phyloP scores from a whole-genome alignment of 139 green algal species.

The Mesotaenium endlicherianum region DNA sequence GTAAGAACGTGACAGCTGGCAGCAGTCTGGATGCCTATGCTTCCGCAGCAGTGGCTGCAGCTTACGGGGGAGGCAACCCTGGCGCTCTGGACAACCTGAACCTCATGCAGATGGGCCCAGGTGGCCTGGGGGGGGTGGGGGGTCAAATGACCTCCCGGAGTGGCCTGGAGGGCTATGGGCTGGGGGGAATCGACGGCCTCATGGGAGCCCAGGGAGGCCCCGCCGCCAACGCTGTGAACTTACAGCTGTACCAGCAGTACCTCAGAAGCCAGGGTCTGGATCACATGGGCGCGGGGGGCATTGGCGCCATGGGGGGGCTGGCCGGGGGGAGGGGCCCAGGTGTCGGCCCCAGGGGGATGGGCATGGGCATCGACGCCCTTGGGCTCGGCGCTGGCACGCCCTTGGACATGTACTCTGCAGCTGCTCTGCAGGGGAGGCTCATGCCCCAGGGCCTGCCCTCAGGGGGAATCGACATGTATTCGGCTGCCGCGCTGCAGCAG shows the following conservation, averaged over 20 bases:
- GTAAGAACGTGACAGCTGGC: no score
- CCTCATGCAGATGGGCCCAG: neutral
- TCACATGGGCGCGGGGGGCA: neutral
- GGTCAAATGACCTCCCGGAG: no score
- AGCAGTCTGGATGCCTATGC: conserved; percentile 23
- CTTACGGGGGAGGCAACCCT: conserved; percentile 8
- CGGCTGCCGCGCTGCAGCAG: neutral
- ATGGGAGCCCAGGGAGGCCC: no score
- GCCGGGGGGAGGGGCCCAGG: neutral
- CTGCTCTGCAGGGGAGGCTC: conserved; percentile 11
- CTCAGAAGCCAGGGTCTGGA: neutral
- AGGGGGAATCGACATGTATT: conserved; percentile 15
- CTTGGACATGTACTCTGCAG: conserved; percentile 12
- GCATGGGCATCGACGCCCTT: conserved; percentile 16
- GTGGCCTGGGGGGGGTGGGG: no score
- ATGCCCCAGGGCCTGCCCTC: conserved; percentile 5
- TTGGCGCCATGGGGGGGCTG: neutral
- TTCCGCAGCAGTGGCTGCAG: neutral
- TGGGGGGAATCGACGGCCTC: no score
- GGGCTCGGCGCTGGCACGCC: neutral
- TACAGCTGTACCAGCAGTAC: neutral
- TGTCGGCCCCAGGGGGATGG: neutral
- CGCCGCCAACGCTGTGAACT: neutral
- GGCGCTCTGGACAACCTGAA: neutral
- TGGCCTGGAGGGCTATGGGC: no score